phyloP scores from a whole-genome alignment of 2,329 filamentous ascomycete species.

The Setomelanomma holmii region DNA sequence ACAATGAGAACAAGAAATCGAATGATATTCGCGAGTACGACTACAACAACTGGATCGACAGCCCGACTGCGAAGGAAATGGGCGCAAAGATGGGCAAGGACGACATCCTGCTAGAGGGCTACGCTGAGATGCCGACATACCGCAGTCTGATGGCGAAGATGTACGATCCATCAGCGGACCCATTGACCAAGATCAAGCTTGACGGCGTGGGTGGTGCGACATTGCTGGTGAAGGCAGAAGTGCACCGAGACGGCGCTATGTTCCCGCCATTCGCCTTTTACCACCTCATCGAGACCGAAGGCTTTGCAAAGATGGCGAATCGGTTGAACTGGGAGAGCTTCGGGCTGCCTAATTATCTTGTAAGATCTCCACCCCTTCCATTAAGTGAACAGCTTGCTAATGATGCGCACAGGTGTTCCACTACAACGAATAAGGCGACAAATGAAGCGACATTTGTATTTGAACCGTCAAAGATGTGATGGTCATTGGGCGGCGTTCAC shows the following conservation, averaged over 20 bases:
- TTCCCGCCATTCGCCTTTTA: conserved; percentile 97
- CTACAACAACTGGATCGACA: conserved; percentile 98
- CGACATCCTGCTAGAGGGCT: conserved; percentile 92
- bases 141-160: conserved; percentile 90
- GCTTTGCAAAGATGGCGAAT: conserved; percentile 96
- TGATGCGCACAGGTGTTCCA: conserved; percentile 73
- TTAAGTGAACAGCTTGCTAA: background rate
- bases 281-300: conserved; percentile 96
- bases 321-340: conserved; percentile 83
- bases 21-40: conserved; percentile 86
- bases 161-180: conserved; percentile 60
- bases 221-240: conserved; percentile 92
- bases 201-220: conserved; percentile 95
- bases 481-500: conserved; percentile 45
- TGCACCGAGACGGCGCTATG: conserved; percentile 97
- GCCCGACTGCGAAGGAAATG: conserved; percentile 76
- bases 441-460: conserved; percentile 2
- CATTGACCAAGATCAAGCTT: conserved; percentile 71
- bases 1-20: conserved; percentile 71
- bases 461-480: conserved; percentile 1
- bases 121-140: conserved; percentile 91
- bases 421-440: conserved; percentile 74
- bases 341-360: conserved; percentile 97
- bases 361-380: conserved; percentile 52
- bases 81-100: conserved; percentile 84